Percentiles rank a stretch among this genome's conserved stretches.
Evolutionary conservation across 2,329 filamentous ascomycete genomes (phyloP).

Genomic region (Orbilia quercus): DNA sequence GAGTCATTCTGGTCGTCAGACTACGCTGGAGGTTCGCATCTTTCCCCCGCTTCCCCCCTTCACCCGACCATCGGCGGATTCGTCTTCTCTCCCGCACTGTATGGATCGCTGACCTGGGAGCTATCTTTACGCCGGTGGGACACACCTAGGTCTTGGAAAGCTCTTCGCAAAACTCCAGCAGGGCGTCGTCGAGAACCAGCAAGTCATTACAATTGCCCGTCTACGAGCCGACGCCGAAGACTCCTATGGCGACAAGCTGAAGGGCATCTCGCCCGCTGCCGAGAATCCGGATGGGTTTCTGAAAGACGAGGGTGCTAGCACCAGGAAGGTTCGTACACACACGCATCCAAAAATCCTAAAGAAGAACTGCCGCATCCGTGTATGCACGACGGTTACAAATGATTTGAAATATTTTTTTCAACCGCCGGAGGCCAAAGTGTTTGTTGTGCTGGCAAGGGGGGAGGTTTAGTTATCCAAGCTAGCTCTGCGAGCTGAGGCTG

Average conservation of each 20-base stretch:
- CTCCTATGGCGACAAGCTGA: conserved; percentile 80
- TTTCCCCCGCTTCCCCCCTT: conserved; percentile 6
- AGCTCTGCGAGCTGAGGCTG: conserved; percentile 52
- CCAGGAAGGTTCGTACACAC: conserved; percentile 77
- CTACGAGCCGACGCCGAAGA: conserved; percentile 97
- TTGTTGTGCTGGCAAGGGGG: conserved; percentile 44
- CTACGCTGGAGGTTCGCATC: conserved; percentile 84
- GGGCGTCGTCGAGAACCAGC: conserved; percentile 92
- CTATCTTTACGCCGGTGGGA: conserved; percentile 14
- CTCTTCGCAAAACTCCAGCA: conserved; percentile 97
- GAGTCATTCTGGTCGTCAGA: conserved; percentile 98
- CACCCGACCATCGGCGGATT: conserved; percentile 13
- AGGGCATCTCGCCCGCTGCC: conserved; percentile 84
- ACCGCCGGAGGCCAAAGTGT: background rate
- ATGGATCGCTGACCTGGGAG: conserved; percentile 42
- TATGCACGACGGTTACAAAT: background rate
- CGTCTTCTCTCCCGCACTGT: conserved; percentile 19
- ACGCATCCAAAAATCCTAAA: background rate
- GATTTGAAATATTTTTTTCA: conserved; percentile 14
- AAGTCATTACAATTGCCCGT: conserved; percentile 88
- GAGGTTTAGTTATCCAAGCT: conserved; percentile 13
- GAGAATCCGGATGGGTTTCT: conserved; percentile 84
- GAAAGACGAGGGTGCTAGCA: conserved; percentile 93
- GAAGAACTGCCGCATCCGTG: too few species aligned
- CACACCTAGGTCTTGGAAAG: conserved; percentile 78